These are phyloP conservation scores for Phytomonas sp. DNA, from an alignment of 208 protist genomes.

Conservation along the genomic window DNA sequence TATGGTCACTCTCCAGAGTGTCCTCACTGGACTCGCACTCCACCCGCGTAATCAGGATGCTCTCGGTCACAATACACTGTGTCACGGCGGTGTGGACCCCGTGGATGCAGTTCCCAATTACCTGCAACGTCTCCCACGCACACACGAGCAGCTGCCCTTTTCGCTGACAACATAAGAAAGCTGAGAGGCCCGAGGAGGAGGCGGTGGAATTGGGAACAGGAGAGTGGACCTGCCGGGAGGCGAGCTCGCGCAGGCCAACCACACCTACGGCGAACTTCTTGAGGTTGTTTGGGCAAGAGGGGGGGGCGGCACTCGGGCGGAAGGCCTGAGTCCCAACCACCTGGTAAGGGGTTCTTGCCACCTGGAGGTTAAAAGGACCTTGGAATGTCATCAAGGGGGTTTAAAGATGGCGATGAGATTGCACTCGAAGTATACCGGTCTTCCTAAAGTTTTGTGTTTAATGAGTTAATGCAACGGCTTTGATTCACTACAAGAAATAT, in stretches of 20 bases:
- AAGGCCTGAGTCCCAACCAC: slow-evolving; percentile 49
- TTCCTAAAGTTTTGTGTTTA: background rate
- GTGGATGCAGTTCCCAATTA: slow-evolving; percentile 39
- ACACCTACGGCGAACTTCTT: slow-evolving; percentile 12
- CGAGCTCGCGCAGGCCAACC: slow-evolving; percentile 20
- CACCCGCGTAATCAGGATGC: slow-evolving; percentile 48
- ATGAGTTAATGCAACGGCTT: background rate
- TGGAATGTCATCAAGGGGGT: background rate
- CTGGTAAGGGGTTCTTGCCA: slow-evolving; percentile 57
- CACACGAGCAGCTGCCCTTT: slow-evolving; percentile 66
- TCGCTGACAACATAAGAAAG: slow-evolving; percentile 46
- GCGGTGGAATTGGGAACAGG: too few species aligned
- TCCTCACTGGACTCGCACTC: slow-evolving; percentile 26
- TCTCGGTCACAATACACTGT: slow-evolving; percentile 36
- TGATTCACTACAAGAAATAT: background rate
- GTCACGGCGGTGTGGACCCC: slow-evolving; percentile 33
- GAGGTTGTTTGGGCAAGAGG: background rate
- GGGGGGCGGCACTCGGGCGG: slow-evolving; percentile 5
- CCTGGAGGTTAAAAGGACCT: slow-evolving; percentile 23
- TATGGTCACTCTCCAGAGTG: slow-evolving; percentile 36
- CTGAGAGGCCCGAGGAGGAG: slow-evolving; percentile 6
- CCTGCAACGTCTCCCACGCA: slow-evolving; percentile 29
- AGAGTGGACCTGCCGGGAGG: background rate
- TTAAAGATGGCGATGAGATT: background rate
- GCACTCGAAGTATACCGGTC: background rate